Percentiles rank a stretch among this genome's conserved stretches.
These are phyloP conservation scores for Coprinellus micaceus DNA, from an alignment of 768 basidiomycete species.

Conservation along the genomic window DNA sequence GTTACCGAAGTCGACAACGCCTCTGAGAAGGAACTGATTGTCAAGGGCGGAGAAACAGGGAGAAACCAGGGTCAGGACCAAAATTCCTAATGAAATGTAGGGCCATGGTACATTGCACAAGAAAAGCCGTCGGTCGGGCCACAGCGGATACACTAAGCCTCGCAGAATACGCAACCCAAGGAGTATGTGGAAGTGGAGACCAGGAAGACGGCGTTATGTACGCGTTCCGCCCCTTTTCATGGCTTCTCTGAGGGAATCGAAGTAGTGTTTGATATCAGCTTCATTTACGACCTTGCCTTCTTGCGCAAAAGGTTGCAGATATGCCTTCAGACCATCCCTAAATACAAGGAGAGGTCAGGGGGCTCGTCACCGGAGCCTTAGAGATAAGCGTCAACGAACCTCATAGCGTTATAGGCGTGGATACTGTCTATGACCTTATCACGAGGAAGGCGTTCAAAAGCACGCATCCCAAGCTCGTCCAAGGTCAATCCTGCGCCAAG, in stretches of 20 bases:
- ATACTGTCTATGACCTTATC: slow-evolving; percentile 83
- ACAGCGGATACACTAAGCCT: neutral
- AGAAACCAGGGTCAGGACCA: neutral
- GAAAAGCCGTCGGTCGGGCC: no score
- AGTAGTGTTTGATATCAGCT: slow-evolving; percentile 66
- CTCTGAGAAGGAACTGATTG: neutral
- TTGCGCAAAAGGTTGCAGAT: slow-evolving; percentile 76
- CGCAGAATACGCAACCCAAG: no score
- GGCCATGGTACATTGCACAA: no score
- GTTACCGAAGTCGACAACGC: slow-evolving; percentile 5
- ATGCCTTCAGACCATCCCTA: slow-evolving; percentile 69
- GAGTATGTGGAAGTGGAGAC: no score
- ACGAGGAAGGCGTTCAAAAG: slow-evolving; percentile 67
- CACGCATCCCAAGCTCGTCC: slow-evolving; percentile 82
- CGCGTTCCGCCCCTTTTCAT: slow-evolving; percentile 23
- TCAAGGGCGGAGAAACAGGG: neutral
- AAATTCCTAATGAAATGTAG: neutral
- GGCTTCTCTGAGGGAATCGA: slow-evolving; percentile 48
- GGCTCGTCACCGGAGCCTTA: slow-evolving; percentile 1
- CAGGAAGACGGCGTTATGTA: neutral
- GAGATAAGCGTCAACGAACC: slow-evolving; percentile 40
- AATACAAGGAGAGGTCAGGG: neutral
- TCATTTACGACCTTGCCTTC: slow-evolving; percentile 73
- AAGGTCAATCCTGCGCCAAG: slow-evolving; percentile 58
- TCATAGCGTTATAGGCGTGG: slow-evolving; percentile 78